phyloP scores from a whole-genome alignment of 2,329 filamentous ascomycete species.

The Fusarium coicis region DNA sequence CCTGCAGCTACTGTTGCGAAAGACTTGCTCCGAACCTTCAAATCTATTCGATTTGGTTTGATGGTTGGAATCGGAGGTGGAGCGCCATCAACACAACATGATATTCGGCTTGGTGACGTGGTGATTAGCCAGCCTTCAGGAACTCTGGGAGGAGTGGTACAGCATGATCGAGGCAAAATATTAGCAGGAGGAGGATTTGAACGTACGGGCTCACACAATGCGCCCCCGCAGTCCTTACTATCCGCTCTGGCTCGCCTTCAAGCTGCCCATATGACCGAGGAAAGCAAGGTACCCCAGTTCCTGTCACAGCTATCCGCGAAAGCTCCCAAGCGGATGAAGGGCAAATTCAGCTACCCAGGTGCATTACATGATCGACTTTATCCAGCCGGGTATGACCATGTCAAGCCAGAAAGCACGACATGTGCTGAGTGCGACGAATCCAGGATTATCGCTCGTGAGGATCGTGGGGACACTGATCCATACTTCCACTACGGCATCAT shows the following conservation, averaged over 20 bases:
- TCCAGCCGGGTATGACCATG: background rate
- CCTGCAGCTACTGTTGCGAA: background rate
- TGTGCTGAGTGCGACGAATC: background rate
- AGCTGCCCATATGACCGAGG: background rate
- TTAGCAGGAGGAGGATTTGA: accelerated
- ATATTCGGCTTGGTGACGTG: background rate
- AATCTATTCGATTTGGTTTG: accelerated
- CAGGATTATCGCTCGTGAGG: background rate
- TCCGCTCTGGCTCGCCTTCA: background rate
- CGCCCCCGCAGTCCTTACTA: accelerated
- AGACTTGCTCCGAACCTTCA: background rate
- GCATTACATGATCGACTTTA: too few species aligned
- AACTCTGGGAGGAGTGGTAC: accelerated
- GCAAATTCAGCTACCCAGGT: background rate
- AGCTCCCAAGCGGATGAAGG: background rate
- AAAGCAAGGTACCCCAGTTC: accelerated
- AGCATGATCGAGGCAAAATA: background rate
- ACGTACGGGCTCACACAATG: accelerated
- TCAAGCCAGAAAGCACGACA: accelerated
- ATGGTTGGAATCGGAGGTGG: background rate
- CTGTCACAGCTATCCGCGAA: accelerated
- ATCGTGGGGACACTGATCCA: background rate
- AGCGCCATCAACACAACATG: accelerated
- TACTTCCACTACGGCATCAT: background rate
- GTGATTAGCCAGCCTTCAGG: background rate